phyloP scores from a whole-genome alignment of 129 eudicot species.

The Flaveria linearis region DNA sequence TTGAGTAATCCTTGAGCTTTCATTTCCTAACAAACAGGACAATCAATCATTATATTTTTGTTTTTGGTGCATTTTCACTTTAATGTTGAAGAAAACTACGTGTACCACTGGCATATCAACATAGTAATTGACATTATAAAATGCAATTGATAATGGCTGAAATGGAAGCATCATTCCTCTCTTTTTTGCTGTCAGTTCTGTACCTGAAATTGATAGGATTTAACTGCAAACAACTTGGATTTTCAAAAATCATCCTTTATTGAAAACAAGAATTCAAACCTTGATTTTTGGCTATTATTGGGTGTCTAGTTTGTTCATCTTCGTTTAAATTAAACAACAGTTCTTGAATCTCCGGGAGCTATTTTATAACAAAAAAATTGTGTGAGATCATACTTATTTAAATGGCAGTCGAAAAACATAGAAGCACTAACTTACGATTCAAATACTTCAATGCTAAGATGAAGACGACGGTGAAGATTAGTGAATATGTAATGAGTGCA shows the following conservation, averaged over 20 bases:
- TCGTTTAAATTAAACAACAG: slow-evolving; percentile 48
- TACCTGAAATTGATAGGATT: too few species aligned
- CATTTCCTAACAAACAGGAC: slow-evolving; percentile 61
- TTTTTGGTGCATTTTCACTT: too few species aligned
- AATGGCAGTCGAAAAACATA: too few species aligned
- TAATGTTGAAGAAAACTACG: too few species aligned
- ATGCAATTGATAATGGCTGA: slow-evolving; percentile 74
- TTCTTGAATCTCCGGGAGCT: slow-evolving; percentile 62
- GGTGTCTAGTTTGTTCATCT: slow-evolving; percentile 34
- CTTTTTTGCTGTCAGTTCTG: slow-evolving; percentile 35
- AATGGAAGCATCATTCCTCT: slow-evolving; percentile 94
- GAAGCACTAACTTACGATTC: slow-evolving; percentile 54
- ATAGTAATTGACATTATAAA: slow-evolving; percentile 65
- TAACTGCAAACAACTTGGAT: neutral
- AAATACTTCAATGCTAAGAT: slow-evolving; percentile 62
- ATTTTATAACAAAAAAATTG: neutral
- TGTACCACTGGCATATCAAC: slow-evolving; percentile 86
- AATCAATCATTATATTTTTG: too few species aligned
- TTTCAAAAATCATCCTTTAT: slow-evolving; percentile 2
- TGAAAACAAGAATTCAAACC: slow-evolving; percentile 19
- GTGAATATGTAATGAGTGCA: slow-evolving; percentile 65
- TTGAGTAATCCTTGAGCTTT: slow-evolving; percentile 59
- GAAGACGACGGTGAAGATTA: slow-evolving; percentile 70
- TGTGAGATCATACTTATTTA: too few species aligned
- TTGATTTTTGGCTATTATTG: slow-evolving; percentile 14